Conservation (phyloP, 225 moss, liverwort and hornwort species). For the Physcomitrellopsis africana region DNA sequence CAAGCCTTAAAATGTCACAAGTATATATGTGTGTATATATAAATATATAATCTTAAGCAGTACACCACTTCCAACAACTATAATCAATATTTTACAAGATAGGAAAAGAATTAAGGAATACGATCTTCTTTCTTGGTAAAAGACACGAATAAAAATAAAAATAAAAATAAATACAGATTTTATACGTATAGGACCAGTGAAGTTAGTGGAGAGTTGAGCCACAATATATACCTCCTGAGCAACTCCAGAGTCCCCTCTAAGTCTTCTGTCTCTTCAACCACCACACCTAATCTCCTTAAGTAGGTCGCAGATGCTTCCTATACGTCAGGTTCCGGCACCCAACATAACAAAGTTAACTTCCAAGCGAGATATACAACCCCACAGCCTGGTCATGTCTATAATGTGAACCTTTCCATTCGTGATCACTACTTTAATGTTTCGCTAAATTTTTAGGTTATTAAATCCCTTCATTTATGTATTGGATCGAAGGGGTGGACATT, state of each 20-base stretch:
- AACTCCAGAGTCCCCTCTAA: slow-evolving; percentile 47
- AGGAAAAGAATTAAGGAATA: too few relatives aligned
- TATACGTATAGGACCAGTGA: slow-evolving; percentile 7
- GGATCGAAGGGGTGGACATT: slow-evolving; percentile 4
- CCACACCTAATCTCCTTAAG: slow-evolving; percentile 60
- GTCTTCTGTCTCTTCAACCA: slow-evolving; percentile 58
- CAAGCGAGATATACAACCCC: slow-evolving; percentile 3
- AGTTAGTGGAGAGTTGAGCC: background rate
- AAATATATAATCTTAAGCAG: too few relatives aligned
- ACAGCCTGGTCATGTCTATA: slow-evolving; percentile 16
- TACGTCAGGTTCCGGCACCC: slow-evolving; percentile 11
- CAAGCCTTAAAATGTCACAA: too few relatives aligned
- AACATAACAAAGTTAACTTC: slow-evolving; percentile 21
- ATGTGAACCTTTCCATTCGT: background rate
- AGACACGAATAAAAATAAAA: too few relatives aligned
- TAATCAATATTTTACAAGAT: too few relatives aligned
- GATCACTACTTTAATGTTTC: slow-evolving; percentile 7
- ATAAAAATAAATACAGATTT: slow-evolving; percentile 3
- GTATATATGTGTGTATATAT: too few relatives aligned
- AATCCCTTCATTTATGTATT: background rate
- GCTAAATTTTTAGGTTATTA: background rate
- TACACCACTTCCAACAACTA: too few relatives aligned
- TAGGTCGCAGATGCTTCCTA: slow-evolving; percentile 74
- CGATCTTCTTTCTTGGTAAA: too few relatives aligned
- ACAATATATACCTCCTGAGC: slow-evolving; percentile 49